Evolutionary conservation across 768 basidiomycete genomes (phyloP), one percentile per base, ranked within the genome.

Genomic region (Boletus eberwhitei): DNA sequence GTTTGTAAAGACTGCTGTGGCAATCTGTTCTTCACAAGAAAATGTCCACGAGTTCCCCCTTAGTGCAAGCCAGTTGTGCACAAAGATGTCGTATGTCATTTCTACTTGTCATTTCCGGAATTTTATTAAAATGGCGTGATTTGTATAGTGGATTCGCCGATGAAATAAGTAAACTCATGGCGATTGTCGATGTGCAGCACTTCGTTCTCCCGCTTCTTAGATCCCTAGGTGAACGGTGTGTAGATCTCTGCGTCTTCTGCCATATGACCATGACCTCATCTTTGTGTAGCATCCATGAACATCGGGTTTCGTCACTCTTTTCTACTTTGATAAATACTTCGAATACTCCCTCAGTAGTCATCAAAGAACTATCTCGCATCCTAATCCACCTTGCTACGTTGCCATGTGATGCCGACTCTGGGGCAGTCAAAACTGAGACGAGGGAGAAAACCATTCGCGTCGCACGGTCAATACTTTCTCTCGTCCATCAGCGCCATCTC

Each of bases 401-500:
- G n/a, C 39, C 54, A 16, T n/a, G 21, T 8, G 39, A 55, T 21
- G 44, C 19, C 0, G 34, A 55, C 29, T 41, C 39, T 36, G 60
- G 17, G 11, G 26, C 37, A 14, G 24, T 26, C 8, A 50, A 57
- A 35, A 17, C n/a, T 8, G 59, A 51, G 29, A 52, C 13, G 12
- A 56, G 43, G 41, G 59, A 57, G 9, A 38, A 62, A 19, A 53
- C 17, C 0, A 24, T 40, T 37, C 47, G 50, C 13, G 55, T 37
- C 11, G 67, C 65, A 29, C 67, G 71, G 4, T 59, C 67, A 12
- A 63, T 90, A 0, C 74, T 93, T 36, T 75, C 78, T 9, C 72
- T 74, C 24, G 67, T 92, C 12, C 80, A 87, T 49, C 91, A 91
- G 60, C 82, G 87, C 19, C 75, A 88, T 61, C 79, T 85, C 0